phyloP scores from a whole-genome alignment of 106 monocot genomes.

The Allium cepa region DNA sequence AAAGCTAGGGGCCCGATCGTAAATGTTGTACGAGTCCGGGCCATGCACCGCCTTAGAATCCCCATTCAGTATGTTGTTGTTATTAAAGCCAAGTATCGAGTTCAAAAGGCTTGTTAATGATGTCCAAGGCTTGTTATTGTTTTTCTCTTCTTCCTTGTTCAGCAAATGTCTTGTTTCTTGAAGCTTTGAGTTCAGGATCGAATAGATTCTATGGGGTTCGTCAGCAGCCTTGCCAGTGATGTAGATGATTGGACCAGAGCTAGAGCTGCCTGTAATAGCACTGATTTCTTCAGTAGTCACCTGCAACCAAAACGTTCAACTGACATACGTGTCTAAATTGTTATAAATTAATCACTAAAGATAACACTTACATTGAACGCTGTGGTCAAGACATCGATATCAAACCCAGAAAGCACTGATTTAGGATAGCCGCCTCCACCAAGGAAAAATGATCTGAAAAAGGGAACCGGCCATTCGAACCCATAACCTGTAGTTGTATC shows the following conservation, averaged over 20 bases:
- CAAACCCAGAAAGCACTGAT: slow-evolving; percentile 70
- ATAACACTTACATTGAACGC: slow-evolving; percentile 62
- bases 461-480: neutral
- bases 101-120: slow-evolving; percentile 35
- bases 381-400: slow-evolving; percentile 23
- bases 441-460: slow-evolving; percentile 58
- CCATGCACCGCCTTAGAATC: slow-evolving; percentile 12
- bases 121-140: slow-evolving; percentile 13
- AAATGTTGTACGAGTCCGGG: slow-evolving; percentile 71
- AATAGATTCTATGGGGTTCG: neutral
- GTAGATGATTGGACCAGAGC: slow-evolving; percentile 50
- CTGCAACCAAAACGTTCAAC: slow-evolving; percentile 5
- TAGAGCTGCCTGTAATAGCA: slow-evolving; percentile 12
- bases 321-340: neutral
- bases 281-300: slow-evolving; percentile 39
- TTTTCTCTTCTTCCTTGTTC: slow-evolving; percentile 9
- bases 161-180: neutral
- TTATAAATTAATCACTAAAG: neutral
- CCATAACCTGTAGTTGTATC: slow-evolving; percentile 4
- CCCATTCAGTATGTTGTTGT: neutral
- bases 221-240: slow-evolving; percentile 18
- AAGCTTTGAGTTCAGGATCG: neutral
- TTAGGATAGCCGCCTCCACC: slow-evolving; percentile 48
- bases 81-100: slow-evolving; percentile 20
- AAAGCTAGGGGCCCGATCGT: slow-evolving; percentile 47